Evolutionary conservation across 352 stramenopile species (phyloP), one percentile per base, ranked within the genome.

Genomic region (Phytophthora vignae): DNA sequence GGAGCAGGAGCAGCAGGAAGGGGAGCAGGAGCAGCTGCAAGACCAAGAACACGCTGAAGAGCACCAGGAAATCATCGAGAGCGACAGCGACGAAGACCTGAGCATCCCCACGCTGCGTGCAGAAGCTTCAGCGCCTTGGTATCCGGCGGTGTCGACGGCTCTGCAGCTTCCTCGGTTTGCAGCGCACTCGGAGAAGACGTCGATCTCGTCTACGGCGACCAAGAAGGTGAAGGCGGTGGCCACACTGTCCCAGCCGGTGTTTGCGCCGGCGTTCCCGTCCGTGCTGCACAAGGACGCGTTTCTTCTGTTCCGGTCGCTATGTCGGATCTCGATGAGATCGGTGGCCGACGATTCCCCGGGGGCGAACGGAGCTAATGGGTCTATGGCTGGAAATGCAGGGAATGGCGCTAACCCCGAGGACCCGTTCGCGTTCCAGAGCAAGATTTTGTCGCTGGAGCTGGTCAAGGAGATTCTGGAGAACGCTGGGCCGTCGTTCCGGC

Each of bases 221-320:
- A 70, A 55, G 48, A 73, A 71, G 50, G 36, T 49, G 10, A 68
- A 64, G 60, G 21, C 60, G 21, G 40, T 57, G 21, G n/a, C 54
- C 42, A 64, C 62, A 15, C 29, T 69, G 21, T 73, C 79, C 17
- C 64, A 82, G 42, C 78, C 80, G 14, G 70, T 86, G 49, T 90
- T 85, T 60, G 72, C 80, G 15, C 79, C 86, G 25, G 79, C 85
- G 14, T 99, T 99, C 77, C 87, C 95, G 4, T 99, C 97, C 0
- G 87, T 99, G 67, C 96, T 98, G 50, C 97, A 99, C 83, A 99
- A 98, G 62, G 98, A 99, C 79, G 93, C 95, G 10, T 99, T 99
- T 66, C 81, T 99, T 63, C 79, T 99, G 14, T 99, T 99, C 71
- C 92, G 98, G 3, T 98, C 97, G 8, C 85, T 99, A 9, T 99